These are phyloP conservation scores for Mycena epipterygia DNA, from an alignment of 768 basidiomycete species.

Conservation along the genomic window DNA sequence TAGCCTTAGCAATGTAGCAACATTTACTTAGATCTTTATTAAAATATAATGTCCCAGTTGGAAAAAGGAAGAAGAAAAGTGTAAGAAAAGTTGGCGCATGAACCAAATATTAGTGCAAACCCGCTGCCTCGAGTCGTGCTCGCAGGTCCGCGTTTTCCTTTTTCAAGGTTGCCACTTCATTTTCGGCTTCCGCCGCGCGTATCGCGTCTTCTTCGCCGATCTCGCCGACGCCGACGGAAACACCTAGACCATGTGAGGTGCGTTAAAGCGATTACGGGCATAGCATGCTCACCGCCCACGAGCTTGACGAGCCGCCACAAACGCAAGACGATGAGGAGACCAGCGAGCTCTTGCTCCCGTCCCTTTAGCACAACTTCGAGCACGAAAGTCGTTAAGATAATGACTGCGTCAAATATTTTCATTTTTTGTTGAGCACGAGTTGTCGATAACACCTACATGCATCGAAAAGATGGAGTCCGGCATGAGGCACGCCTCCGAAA, in stretches of 20 bases:
- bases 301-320: conserved; percentile 87
- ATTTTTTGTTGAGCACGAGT: too few relatives aligned
- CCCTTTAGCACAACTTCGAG: conserved; percentile 80
- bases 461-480: conserved; percentile 82
- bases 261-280: not conserved
- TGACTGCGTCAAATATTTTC: too few relatives aligned
- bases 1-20: conserved; percentile 30
- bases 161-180: conserved; percentile 60
- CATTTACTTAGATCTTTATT: conserved; percentile 8
- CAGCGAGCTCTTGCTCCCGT: conserved; percentile 77
- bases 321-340: conserved; percentile 79
- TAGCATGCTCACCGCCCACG: conserved; percentile 58
- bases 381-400: conserved; percentile 81
- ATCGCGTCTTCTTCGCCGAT: conserved; percentile 68
- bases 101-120: conserved; percentile 14
- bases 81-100: too few relatives aligned
- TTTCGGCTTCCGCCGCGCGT: conserved; percentile 63
- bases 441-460: too few relatives aligned
- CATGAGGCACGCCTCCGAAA: conserved; percentile 64
- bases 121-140: conserved; percentile 46
- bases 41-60: too few relatives aligned
- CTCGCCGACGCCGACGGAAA: conserved; percentile 83
- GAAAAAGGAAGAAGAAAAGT: too few relatives aligned
- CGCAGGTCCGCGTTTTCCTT: conserved; percentile 70
- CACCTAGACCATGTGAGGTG: conserved; percentile 56